Evolutionary conservation across 163 green algal species (phyloP), one percentile per base, ranked within the genome.

Genomic region (Chloromonas sp.): DNA sequence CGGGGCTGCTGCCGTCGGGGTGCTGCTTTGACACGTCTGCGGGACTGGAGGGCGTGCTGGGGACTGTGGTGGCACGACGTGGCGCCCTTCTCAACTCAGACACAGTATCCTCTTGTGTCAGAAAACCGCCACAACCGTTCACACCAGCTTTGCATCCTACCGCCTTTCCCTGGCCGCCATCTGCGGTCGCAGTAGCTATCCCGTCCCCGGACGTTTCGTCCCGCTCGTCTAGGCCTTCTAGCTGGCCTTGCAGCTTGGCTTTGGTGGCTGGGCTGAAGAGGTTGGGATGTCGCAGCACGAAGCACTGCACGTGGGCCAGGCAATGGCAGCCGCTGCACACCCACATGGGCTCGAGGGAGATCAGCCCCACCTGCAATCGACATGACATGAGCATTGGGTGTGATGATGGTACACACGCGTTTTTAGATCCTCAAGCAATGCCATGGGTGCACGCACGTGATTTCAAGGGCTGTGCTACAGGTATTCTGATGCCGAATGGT

Each of bases 281-380:
- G 1, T 86, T 61, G 0, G 85, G 86, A 79, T 95, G 93, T 0
- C 86, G 80, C 0, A 86, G 74, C 58, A 87, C 80, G 78, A 89
- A 94, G 84, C 92, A 96, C 13, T 84, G 84, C 79, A 95, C 90
- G 81, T 95, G 92, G 14, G 85, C 88, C 2, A 86, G 71, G 0
- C 61, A 81, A 1, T 74, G 71, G 74, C 70, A 95, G 62, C 89
- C 90, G 0, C 84, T 86, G 88, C 93, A 96, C 60, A 79, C 76
- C 93, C 93, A 96, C 58, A 92, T 87, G 1, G 93, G 91, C 87
- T 95, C 92, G 61, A 89, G 81, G 11, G 88, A 85, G 81, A 92
- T 91, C 79, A 94, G 82, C 60, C 91, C 90, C 14, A 91, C 78
- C 78, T 81, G 36, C 74, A 80, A n/a, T 76, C 13, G 8, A 76